Percentiles rank a stretch among this genome's conserved stretches.
These are phyloP conservation scores for Pleurotus sapidus DNA, from an alignment of 768 basidiomycete species.

Conservation along the genomic window DNA sequence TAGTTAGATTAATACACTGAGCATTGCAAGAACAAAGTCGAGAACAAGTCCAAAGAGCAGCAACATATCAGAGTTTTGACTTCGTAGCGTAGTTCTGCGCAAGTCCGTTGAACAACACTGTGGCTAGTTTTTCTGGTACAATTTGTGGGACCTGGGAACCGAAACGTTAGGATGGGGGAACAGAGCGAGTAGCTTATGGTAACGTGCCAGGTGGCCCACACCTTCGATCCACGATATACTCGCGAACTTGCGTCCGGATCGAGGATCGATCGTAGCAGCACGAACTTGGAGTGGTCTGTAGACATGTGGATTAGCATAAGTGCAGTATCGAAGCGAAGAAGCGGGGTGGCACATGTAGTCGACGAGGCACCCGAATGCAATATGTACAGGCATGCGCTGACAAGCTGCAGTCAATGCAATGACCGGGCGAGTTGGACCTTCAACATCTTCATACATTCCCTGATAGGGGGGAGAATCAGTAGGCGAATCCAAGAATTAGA, in stretches of 20 bases:
- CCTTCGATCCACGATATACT: constrained; percentile 23
- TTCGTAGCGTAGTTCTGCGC: not conserved
- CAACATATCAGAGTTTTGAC: not conserved
- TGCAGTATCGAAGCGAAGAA: not conserved
- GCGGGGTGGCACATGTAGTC: constrained; percentile 51
- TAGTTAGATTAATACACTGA: too few relatives aligned
- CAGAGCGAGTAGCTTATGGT: too few relatives aligned
- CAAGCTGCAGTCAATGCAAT: constrained; percentile 40
- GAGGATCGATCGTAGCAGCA: constrained; percentile 29
- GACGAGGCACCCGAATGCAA: constrained; percentile 46
- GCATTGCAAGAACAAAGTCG: too few relatives aligned
- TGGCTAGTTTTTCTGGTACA: constrained; percentile 11
- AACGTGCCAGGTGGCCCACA: constrained; percentile 30
- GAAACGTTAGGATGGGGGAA: too few relatives aligned
- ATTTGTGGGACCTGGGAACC: constrained; percentile 12
- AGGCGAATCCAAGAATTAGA: constrained; percentile 3
- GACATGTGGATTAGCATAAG: not conserved
- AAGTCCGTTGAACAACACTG: constrained; percentile 9
- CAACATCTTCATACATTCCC: constrained; percentile 63
- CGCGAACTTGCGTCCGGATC: constrained; percentile 31
- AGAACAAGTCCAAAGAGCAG: too few relatives aligned
- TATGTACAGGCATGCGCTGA: constrained; percentile 42
- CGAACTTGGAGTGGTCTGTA: constrained; percentile 33
- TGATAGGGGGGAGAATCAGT: constrained; percentile 17
- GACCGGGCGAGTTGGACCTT: constrained; percentile 54